Evolutionary conservation across 345 rosid species (phyloP), one percentile per base, ranked within the genome.

Genomic region (Gossypium rotundifolium): DNA sequence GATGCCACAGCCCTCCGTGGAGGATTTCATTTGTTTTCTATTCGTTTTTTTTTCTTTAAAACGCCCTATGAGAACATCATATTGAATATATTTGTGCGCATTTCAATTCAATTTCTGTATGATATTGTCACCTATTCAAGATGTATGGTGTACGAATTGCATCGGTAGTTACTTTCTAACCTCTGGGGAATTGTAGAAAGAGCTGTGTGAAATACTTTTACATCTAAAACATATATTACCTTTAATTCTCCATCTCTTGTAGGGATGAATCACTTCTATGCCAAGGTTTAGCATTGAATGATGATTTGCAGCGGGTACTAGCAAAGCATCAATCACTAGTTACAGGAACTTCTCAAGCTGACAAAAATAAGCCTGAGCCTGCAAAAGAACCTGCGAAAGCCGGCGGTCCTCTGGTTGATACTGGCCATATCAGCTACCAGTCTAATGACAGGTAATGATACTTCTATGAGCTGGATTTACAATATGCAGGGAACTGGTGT

Each of bases 211-310:
- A 48, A 58, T 58, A 11, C 14, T 59, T 23, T 23, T 59, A 33
- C 65, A 65, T 71, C 29, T 60, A 59, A 52, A 44, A 13, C 69
- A 11, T 57, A 3, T 38, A 44, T 74, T 40, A 70, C 27, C 40
- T 16, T 60, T 49, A 13, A 29, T 71, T 71, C 58, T 66, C 55
- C 75, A 22, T 71, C 25, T 65, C 18, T 69, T 88, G 75, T 86
- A 96, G 99, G 86, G 99, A 96, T 65, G 97, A 93, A 77, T 89
- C 94, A 49, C 88, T 96, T 74, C 82, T 96, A 72, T 78, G 93
- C 76, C 97, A 93, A 85, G 99, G 98, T 74, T 86, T 96, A 77
- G 88, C 93, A 33, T 76, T 93, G 79, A 96, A 96, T 86, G 99
- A 96, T 82, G 98, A 93, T 83, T 82, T 96, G 96, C 97, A 96